These are phyloP conservation scores for Talaromyces borbonicus DNA, from an alignment of 495 filamentous ascomycete species.

Conservation along the genomic window DNA sequence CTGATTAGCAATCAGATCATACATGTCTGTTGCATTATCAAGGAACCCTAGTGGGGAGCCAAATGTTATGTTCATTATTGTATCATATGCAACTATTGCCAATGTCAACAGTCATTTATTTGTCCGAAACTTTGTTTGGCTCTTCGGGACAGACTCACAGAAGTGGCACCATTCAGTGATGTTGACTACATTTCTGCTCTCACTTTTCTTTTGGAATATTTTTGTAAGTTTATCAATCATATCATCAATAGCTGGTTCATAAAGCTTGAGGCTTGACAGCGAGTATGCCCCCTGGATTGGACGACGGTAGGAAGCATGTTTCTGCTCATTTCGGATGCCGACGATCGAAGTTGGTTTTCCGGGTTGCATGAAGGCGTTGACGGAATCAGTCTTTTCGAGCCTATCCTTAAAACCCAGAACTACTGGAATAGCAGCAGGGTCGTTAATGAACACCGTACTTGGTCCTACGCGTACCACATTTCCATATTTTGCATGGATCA, in stretches of 20 bases:
- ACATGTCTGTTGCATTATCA: neutral
- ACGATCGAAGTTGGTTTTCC: constrained; percentile 1
- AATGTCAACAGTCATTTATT: neutral
- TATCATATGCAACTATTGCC: neutral
- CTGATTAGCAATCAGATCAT: neutral
- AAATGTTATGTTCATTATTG: neutral
- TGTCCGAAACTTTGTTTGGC: neutral
- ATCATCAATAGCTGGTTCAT: neutral
- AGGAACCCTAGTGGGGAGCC: neutral
- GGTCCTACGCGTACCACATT: constrained; percentile 48
- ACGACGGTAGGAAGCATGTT: constrained; percentile 2
- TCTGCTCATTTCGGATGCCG: neutral
- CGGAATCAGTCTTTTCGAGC: constrained; percentile 1
- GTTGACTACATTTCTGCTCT: neutral
- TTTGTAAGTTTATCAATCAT: neutral
- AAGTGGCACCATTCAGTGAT: constrained; percentile 1
- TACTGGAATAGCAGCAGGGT: constrained; percentile 23
- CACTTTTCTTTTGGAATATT: neutral
- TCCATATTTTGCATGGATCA: constrained; percentile 42
- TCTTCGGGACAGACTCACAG: neutral
- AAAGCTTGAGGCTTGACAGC: neutral
- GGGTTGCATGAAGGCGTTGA: constrained; percentile 1
- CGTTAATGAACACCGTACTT: constrained; percentile 41
- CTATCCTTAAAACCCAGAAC: constrained; percentile 1
- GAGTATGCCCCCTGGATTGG: neutral